Base-by-base conservation (phyloP, 805 yeast species). In the Candida sithepensis region DNA sequence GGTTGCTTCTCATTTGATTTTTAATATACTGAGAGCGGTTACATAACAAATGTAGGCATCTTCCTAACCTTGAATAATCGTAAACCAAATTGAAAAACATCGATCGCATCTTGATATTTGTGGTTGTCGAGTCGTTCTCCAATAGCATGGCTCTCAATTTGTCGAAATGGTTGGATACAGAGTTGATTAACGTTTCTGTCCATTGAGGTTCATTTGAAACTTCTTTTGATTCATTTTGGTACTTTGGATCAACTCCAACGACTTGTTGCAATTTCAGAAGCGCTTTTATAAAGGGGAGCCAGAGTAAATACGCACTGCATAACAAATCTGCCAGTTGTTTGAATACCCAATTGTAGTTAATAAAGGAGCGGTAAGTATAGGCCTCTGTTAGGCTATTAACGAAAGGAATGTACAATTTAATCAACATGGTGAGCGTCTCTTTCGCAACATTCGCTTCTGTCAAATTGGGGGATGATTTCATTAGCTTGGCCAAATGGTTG, bases 11-110 rank as follows among this genome's bases (percentile, higher is more conserved):
- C 18, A 30, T 41, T 13, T 41, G 43, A 30, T 19, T 30, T n/a
- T 12, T 32, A 12, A 41, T 41, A 32, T 16, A 26, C 20, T 8
- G 7, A 2, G 43, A 19, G 14, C 30, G 37, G 12, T 14, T 30
- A 6, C 26, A 2, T 30, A 41, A 12, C 16, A 41, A 13, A 41
- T 41, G 43, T 13, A 41, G 19, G 21, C 26, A 21, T 13, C 38
- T 41, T 14, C 43, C 43, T 24, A 41, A n/a, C 14, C 43, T 18
- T 19, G 43, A 41, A n/a, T 41, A 41, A 30, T 41, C 43, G 21
- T 30, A 41, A 8, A 6, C 16, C 5, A 9, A 7, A 20, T 19
- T 19, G 4, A 7, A 16, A 20, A 41, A 41, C 4, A 14, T 18
- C 13, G 23, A 12, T 20, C 18, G n/a, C 16, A 32, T n/a, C 14